Conservation (phyloP, 192 early-diverging fungal species). For the Linderina pennispora region DNA sequence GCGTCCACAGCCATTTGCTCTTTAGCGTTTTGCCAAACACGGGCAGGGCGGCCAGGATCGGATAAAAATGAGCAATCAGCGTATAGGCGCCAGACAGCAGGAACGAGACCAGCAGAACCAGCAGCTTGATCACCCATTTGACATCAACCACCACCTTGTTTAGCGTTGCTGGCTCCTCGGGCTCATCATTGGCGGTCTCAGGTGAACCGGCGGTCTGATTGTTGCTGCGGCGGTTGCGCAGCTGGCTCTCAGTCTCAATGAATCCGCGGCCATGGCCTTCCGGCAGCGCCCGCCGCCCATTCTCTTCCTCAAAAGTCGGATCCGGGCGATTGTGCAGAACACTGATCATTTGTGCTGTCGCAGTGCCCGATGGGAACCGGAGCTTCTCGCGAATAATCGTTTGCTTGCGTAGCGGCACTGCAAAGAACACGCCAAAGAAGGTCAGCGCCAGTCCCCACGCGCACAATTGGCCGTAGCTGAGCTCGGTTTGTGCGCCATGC, state of each 20-base stretch:
- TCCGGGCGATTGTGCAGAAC: slow-evolving; percentile 59
- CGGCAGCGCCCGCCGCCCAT: background rate
- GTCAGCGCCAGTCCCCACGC: slow-evolving; percentile 74
- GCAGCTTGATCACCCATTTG: slow-evolving; percentile 57
- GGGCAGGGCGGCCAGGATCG: slow-evolving; percentile 50
- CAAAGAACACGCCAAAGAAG: slow-evolving; percentile 91
- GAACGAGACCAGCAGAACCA: slow-evolving; percentile 52
- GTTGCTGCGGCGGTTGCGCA: background rate
- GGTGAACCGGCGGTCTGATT: too few species aligned
- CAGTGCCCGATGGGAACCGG: slow-evolving; percentile 79
- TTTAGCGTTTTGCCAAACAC: slow-evolving; percentile 51
- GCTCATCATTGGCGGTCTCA: background rate
- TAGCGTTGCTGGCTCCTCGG: background rate
- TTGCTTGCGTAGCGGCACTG: slow-evolving; percentile 68
- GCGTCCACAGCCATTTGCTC: slow-evolving; percentile 60
- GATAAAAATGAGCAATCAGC: slow-evolving; percentile 56
- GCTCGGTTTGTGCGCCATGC: slow-evolving; percentile 44
- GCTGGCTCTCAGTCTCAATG: background rate
- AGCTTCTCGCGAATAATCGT: slow-evolving; percentile 79
- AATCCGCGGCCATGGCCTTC: too few species aligned
- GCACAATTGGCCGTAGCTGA: slow-evolving; percentile 53
- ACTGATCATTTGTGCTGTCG: slow-evolving; percentile 79
- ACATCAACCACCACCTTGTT: slow-evolving; percentile 34
- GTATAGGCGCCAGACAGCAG: slow-evolving; percentile 59
- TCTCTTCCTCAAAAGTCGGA: slow-evolving; percentile 32